Conservation (phyloP, 345 rosid species). For the Trapa incisa region DNA sequence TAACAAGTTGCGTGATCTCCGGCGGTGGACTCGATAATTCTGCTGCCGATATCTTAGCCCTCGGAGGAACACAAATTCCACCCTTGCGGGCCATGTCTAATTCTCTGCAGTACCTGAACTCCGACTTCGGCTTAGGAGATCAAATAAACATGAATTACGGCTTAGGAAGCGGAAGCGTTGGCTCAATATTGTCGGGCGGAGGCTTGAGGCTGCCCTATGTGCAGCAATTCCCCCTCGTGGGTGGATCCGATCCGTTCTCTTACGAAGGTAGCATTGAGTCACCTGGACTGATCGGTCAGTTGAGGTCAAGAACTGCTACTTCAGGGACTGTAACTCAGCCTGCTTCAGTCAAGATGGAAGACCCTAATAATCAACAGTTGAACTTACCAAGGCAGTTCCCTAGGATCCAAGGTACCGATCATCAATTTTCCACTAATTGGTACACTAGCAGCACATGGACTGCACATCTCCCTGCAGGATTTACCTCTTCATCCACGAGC, state of each 20-base stretch:
- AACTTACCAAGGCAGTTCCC: slow-evolving; percentile 43
- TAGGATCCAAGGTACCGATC: slow-evolving; percentile 35
- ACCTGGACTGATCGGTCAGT: slow-evolving; percentile 17
- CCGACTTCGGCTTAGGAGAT: slow-evolving; percentile 17
- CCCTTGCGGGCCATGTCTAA: slow-evolving; percentile 30
- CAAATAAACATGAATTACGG: slow-evolving; percentile 35
- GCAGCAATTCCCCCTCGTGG: slow-evolving; percentile 33
- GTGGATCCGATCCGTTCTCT: slow-evolving; percentile 43
- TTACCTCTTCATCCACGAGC: slow-evolving; percentile 46
- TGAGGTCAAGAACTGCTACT: slow-evolving; percentile 26
- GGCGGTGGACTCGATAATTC: not conserved
- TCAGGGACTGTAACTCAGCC: slow-evolving; percentile 19
- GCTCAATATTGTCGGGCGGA: slow-evolving; percentile 30
- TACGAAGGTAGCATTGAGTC: slow-evolving; percentile 33
- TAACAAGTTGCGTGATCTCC: not conserved
- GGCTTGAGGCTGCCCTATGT: slow-evolving; percentile 39
- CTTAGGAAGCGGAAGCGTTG: slow-evolving; percentile 14
- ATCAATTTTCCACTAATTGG: slow-evolving; percentile 25
- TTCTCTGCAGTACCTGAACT: slow-evolving; percentile 35
- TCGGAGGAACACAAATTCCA: slow-evolving; percentile 30
- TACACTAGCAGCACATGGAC: slow-evolving; percentile 25
- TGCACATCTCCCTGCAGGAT: slow-evolving; percentile 36
- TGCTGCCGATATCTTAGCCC: slow-evolving; percentile 26
- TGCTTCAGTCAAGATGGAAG: slow-evolving; percentile 61
- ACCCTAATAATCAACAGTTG: slow-evolving; percentile 10